Evolutionary conservation across 495 filamentous ascomycete species (phyloP).

Genomic region (Aspergillus asperescens): DNA sequence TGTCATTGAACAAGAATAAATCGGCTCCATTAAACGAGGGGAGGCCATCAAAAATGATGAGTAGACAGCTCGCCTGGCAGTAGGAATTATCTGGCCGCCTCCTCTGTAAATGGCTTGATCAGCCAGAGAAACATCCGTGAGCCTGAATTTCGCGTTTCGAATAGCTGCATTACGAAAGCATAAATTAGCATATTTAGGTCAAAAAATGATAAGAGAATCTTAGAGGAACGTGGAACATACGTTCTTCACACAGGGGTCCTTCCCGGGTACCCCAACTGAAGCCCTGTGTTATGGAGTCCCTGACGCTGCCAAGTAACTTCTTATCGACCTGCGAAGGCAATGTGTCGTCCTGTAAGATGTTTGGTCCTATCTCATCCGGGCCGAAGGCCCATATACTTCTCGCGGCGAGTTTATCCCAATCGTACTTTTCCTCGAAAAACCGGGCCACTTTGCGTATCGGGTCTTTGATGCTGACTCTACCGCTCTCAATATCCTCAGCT

Average conservation of each 20-base stretch:
- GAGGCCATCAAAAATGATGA: constrained; percentile 95
- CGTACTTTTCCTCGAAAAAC: constrained; percentile 96
- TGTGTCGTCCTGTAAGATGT: constrained; percentile 96
- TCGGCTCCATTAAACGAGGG: constrained; percentile 90
- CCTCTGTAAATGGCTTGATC: constrained; percentile 88
- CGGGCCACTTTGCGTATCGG: constrained; percentile 89
- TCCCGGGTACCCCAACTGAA: constrained; percentile 95
- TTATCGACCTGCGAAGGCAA: constrained; percentile 85
- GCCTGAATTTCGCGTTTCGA: constrained; percentile 89
- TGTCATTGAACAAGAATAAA: constrained; percentile 88
- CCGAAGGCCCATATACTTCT: constrained; percentile 99
- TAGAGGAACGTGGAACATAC: constrained; percentile 60
- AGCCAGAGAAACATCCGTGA: constrained; percentile 86
- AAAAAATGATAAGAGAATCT: background rate
- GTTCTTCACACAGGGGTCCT: constrained; percentile 97
- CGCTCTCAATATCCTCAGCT: constrained; percentile 89
- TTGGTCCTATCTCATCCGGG: constrained; percentile 90
- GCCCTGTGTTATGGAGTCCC: constrained; percentile 88
- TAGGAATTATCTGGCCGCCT: constrained; percentile 96
- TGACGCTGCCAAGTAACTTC: constrained; percentile 77
- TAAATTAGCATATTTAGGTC: background rate
- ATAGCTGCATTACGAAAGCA: constrained; percentile 54
- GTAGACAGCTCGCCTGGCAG: constrained; percentile 84
- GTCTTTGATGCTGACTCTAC: constrained; percentile 85
- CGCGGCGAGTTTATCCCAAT: constrained; percentile 90